Conservation (phyloP, 176 grass and related monocot species). For the Eremochloa ophiuroides region DNA sequence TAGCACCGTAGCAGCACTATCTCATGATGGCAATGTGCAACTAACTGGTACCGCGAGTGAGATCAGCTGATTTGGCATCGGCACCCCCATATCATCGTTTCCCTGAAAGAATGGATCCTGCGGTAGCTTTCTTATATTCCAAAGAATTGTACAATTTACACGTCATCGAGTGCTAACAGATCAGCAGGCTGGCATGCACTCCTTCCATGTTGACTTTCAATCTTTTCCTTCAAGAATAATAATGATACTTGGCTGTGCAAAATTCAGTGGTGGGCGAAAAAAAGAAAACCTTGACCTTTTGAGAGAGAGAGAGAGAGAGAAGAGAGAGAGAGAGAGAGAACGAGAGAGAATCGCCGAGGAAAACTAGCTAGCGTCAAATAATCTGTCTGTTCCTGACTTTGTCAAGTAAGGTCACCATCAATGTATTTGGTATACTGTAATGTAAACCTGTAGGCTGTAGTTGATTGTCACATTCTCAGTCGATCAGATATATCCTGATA, state of each 20-base stretch:
- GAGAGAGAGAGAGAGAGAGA: neutral
- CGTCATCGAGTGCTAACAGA: neutral
- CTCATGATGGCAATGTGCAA: constrained; percentile 10
- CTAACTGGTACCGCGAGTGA: constrained; percentile 16
- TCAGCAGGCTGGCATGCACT: constrained; percentile 20
- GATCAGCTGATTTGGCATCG: constrained; percentile 23
- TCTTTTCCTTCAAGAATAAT: neutral
- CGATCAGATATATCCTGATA: neutral
- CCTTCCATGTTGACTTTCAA: constrained; percentile 26
- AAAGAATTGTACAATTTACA: neutral
- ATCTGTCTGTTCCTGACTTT: constrained; percentile 18
- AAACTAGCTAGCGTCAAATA: neutral
- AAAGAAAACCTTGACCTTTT: neutral
- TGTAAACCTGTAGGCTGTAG: neutral
- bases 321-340: neutral
- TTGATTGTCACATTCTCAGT: neutral
- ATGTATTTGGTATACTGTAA: neutral
- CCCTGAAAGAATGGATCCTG: neutral
- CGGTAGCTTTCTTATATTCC: neutral
- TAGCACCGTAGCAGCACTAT: neutral
- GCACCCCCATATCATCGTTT: neutral
- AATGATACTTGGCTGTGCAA: neutral
- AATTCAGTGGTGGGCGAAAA: neutral
- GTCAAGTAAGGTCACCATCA: neutral
- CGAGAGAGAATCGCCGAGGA: neutral